A percentile compares a stretch with the other conserved stretches of the same genome.
Conservation (phyloP, 345 rosid genomes). For the Linum tenue region DNA sequence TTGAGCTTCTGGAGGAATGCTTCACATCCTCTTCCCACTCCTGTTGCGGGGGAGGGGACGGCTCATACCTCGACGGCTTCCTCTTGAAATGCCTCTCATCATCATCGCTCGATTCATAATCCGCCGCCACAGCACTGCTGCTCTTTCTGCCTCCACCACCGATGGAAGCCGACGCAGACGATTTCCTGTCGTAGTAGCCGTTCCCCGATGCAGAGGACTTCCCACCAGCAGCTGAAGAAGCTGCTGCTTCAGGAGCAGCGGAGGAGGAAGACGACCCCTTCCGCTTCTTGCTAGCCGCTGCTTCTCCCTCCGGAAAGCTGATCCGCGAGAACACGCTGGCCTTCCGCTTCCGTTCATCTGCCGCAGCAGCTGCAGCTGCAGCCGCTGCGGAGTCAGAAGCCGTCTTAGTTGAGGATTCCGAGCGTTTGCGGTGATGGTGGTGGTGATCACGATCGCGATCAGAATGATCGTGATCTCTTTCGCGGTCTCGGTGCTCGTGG, state of each 20-base stretch:
- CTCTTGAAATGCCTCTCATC: slow-evolving; percentile 82
- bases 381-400: slow-evolving; percentile 14
- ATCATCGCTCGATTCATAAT: slow-evolving; percentile 81
- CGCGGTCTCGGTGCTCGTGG: slow-evolving; percentile 24
- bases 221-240: neutral
- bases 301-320: slow-evolving; percentile 69
- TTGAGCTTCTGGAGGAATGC: slow-evolving; percentile 16
- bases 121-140: slow-evolving; percentile 25
- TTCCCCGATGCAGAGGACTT: no score
- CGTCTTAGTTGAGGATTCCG: slow-evolving; percentile 32
- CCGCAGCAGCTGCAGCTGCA: slow-evolving; percentile 14
- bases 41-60: slow-evolving; percentile 41
- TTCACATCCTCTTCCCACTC: slow-evolving; percentile 39
- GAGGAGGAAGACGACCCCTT: slow-evolving; percentile 40
- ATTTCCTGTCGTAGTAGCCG: slow-evolving; percentile 11
- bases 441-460: neutral
- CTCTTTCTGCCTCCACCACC: slow-evolving; percentile 30
- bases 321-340: slow-evolving; percentile 88
- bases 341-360: slow-evolving; percentile 40
- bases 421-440: slow-evolving; percentile 29
- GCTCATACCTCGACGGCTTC: slow-evolving; percentile 72
- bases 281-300: slow-evolving; percentile 29
- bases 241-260: slow-evolving; percentile 27
- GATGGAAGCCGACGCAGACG: slow-evolving; percentile 23
- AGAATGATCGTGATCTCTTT: neutral